These are phyloP conservation scores for Ulmus americana DNA, from an alignment of 331 rosid genomes.

Conservation along the genomic window DNA sequence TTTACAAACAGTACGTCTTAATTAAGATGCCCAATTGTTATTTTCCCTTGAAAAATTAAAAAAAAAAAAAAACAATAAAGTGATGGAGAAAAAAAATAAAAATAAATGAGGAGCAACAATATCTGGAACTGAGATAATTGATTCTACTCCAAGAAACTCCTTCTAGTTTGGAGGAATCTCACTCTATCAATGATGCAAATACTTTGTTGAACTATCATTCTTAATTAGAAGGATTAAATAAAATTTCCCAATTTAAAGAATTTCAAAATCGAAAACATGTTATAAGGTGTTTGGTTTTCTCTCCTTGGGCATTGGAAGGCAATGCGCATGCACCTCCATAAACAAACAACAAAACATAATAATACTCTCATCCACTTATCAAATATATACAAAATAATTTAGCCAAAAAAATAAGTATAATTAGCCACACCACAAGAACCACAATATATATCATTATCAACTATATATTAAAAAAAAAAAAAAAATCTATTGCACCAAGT, in stretches of 20 bases:
- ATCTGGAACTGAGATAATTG: too few relatives aligned
- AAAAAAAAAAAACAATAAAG: too few relatives aligned
- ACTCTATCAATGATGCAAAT: background rate
- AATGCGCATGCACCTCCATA: slow-evolving; percentile 18
- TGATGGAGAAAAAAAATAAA: too few relatives aligned
- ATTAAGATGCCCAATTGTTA: too few relatives aligned
- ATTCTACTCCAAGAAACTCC: background rate
- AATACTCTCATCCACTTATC: background rate
- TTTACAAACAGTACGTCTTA: too few relatives aligned
- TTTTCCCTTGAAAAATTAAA: too few relatives aligned
- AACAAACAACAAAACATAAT: background rate
- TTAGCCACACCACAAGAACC: slow-evolving; percentile 9
- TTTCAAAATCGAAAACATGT: slow-evolving; percentile 23
- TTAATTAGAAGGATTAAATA: slow-evolving; percentile 3
- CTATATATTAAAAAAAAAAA: too few relatives aligned
- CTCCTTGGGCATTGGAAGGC: slow-evolving; percentile 25
- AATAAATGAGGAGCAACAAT: too few relatives aligned
- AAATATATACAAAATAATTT: background rate
- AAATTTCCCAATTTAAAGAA: slow-evolving; percentile 31
- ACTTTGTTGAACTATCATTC: background rate
- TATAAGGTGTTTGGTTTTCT: slow-evolving; percentile 23
- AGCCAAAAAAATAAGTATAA: background rate
- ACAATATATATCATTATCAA: background rate
- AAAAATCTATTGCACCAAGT: background rate
- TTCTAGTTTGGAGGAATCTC: background rate